A percentile compares a stretch with the other conserved stretches of the same genome.
These are phyloP conservation scores for Suillus variegatus DNA, from an alignment of 768 basidiomycete genomes.

Conservation along the genomic window DNA sequence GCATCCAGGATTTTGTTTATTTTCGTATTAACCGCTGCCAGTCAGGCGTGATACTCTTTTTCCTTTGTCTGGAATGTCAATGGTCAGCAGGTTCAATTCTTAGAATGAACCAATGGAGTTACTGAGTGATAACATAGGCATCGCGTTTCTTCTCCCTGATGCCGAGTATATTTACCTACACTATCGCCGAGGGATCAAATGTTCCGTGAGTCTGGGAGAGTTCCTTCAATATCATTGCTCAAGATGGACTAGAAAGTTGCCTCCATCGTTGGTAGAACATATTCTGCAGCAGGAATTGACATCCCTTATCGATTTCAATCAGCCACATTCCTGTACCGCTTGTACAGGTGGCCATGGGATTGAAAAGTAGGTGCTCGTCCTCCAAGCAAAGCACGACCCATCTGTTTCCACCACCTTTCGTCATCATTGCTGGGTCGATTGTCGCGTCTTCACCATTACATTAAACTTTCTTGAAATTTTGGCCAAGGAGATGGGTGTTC, in stretches of 20 bases:
- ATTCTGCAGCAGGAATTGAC: not conserved
- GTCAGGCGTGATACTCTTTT: conserved; percentile 45
- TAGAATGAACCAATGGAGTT: not conserved
- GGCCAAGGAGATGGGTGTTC: not conserved
- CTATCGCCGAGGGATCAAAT: not conserved
- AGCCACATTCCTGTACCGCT: not conserved
- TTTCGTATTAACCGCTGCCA: not conserved
- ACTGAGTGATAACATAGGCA: not conserved
- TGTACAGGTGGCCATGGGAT: not conserved
- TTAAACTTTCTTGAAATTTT: not conserved
- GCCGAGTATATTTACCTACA: not conserved
- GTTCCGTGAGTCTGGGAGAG: not conserved
- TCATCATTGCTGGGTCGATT: not conserved
- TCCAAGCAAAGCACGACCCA: not conserved
- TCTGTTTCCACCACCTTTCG: not conserved
- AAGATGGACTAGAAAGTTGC: not conserved
- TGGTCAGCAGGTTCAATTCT: not conserved
- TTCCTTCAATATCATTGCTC: not conserved
- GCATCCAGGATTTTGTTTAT: not conserved
- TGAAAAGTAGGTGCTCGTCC: not conserved
- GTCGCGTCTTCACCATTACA: not conserved
- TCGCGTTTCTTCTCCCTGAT: not conserved
- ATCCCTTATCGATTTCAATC: not conserved
- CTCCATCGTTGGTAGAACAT: not conserved
- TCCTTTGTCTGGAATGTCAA: not conserved